phyloP scores from a whole-genome alignment of 768 basidiomycete genomes.

The Nevesoporus exiguus region DNA sequence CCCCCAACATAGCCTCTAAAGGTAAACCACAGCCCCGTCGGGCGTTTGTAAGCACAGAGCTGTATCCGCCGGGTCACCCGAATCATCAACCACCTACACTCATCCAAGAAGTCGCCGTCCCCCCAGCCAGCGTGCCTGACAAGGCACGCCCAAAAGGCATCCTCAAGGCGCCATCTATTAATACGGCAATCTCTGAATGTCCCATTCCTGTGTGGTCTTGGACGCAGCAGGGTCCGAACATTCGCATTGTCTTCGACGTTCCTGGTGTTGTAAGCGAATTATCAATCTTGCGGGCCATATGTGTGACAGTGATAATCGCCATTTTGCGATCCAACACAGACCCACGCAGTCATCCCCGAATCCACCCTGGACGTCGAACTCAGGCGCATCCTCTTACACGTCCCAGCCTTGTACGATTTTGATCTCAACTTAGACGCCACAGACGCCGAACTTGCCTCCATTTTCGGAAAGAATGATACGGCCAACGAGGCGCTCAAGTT shows the following conservation, averaged over 20 bases:
- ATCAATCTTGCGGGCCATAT: background rate
- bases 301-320: constrained; percentile 6
- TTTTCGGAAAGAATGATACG: constrained; percentile 17
- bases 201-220: constrained; percentile 52
- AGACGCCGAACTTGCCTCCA: constrained; percentile 49
- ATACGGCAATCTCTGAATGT: background rate
- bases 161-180: constrained; percentile 31
- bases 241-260: constrained; percentile 51
- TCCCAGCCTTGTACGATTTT: constrained; percentile 47
- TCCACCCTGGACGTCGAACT: constrained; percentile 67
- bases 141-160: constrained; percentile 39
- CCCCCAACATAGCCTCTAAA: constrained; percentile 75
- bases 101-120: constrained; percentile 36
- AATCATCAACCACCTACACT: constrained; percentile 14
- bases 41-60: constrained; percentile 49
- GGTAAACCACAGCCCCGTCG: constrained; percentile 61
- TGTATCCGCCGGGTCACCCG: constrained; percentile 32
- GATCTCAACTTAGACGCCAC: constrained; percentile 56
- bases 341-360: constrained; percentile 39
- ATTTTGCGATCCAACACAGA: constrained; percentile 33
- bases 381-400: constrained; percentile 48
- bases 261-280: constrained; percentile 52
- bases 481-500: constrained; percentile 40
- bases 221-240: constrained; percentile 38
- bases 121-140: constrained; percentile 36